Conservation (phyloP, 768 basidiomycete genomes). For the Cyathus striatus region DNA sequence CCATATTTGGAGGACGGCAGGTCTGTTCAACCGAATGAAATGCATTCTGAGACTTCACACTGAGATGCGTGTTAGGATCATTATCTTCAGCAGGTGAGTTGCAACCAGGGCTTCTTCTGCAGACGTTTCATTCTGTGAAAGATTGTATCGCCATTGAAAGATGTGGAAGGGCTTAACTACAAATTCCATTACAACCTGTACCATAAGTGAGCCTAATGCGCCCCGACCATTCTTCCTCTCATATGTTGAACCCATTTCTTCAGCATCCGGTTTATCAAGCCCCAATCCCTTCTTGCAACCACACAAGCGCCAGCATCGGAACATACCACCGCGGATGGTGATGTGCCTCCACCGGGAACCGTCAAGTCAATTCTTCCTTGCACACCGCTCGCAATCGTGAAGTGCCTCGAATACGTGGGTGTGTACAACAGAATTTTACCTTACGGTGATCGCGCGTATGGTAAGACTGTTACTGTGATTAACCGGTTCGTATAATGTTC, state of each 20-base stretch:
- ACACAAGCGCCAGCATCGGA: constrained; percentile 34
- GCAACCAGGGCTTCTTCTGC: constrained; percentile 82
- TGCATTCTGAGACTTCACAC: not conserved
- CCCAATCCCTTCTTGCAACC: constrained; percentile 57
- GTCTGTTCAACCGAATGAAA: constrained; percentile 40
- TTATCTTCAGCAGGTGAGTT: constrained; percentile 90
- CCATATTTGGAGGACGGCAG: constrained; percentile 88
- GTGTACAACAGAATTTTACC: constrained; percentile 91
- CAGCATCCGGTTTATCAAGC: constrained; percentile 91
- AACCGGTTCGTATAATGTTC: constrained; percentile 63
- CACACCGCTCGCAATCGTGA: constrained; percentile 95
- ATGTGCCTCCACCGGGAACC: constrained; percentile 73
- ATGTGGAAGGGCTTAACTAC: constrained; percentile 95
- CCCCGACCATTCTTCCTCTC: not conserved
- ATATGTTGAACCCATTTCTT: not conserved
- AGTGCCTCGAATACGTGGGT: constrained; percentile 84
- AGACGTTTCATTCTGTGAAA: constrained; percentile 14
- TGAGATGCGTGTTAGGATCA: constrained; percentile 59
- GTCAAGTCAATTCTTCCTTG: constrained; percentile 98
- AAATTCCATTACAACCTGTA: constrained; percentile 94
- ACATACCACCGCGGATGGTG: constrained; percentile 29
- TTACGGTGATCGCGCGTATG: constrained; percentile 94
- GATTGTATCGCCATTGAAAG: constrained; percentile 94
- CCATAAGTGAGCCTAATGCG: constrained; percentile 65
- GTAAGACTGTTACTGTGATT: constrained; percentile 89